These are phyloP conservation scores for Chytridiales sp. DNA, from an alignment of 371 early-diverging fungal species.

Conservation along the genomic window DNA sequence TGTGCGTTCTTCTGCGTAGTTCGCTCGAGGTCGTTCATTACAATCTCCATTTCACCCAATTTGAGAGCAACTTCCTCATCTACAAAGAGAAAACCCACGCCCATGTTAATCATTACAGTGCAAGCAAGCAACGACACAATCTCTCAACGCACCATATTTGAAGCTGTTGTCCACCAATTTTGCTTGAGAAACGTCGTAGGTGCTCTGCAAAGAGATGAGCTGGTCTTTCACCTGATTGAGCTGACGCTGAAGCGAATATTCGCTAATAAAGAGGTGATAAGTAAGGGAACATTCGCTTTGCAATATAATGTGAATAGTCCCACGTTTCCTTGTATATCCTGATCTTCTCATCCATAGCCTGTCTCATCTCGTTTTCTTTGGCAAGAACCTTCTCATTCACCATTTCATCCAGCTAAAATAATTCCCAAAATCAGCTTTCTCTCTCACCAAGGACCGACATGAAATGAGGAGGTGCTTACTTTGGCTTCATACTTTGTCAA, in stretches of 20 bases:
- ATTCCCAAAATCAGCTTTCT: not conserved
- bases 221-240: constrained; percentile 78
- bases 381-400: constrained; percentile 54
- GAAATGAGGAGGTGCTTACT: constrained; percentile 9
- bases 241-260: constrained; percentile 77
- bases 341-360: constrained; percentile 72
- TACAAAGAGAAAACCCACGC: constrained; percentile 7
- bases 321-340: constrained; percentile 77
- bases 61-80: constrained; percentile 82
- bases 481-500: constrained; percentile 49
- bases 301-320: not conserved
- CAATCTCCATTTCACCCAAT: constrained; percentile 85
- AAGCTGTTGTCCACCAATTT: constrained; percentile 68
- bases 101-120: not conserved
- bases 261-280: constrained; percentile 48
- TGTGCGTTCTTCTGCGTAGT: constrained; percentile 71
- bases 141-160: constrained; percentile 61
- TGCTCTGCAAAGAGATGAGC: constrained; percentile 63
- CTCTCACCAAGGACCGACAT: not conserved
- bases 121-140: not conserved
- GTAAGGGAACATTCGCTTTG: too few species aligned
- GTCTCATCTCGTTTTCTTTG: constrained; percentile 65
- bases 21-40: constrained; percentile 78
- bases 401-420: constrained; percentile 56
- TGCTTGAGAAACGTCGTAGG: constrained; percentile 76